Conservation (phyloP, 225 moss, liverwort and hornwort species). For the Marchantia paleacea region DNA sequence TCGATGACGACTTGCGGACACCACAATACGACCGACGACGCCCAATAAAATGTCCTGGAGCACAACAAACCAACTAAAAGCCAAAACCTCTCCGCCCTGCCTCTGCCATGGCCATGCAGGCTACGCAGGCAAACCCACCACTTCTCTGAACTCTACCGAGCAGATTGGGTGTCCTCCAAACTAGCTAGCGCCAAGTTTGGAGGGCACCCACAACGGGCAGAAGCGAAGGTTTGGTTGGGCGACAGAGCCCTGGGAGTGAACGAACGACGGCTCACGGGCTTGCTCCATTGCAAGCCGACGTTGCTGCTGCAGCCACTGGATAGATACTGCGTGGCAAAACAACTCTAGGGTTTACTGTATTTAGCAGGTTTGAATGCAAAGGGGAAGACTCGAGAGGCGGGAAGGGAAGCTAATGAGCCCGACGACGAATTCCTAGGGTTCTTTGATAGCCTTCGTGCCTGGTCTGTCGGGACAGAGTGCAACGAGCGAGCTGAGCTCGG, state of each 20-base stretch:
- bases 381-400: not conserved
- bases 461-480: too few relatives aligned
- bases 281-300: not conserved
- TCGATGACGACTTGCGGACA: not conserved
- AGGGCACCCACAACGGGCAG: not conserved
- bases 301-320: not conserved
- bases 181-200: not conserved
- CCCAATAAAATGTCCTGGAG: too few relatives aligned
- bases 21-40: not conserved
- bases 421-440: slow-evolving; percentile 16
- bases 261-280: not conserved
- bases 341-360: slow-evolving; percentile 27
- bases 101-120: not conserved
- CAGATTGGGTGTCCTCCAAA: too few relatives aligned
- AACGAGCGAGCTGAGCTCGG: too few relatives aligned
- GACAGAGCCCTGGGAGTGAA: not conserved
- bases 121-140: too few relatives aligned
- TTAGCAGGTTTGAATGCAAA: not conserved
- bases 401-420: not conserved
- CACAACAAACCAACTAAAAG: not conserved
- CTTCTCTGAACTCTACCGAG: too few relatives aligned
- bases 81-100: not conserved
- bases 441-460: not conserved
- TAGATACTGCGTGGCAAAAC: not conserved
- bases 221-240: not conserved